Evolutionary conservation across 2,329 filamentous ascomycete species (phyloP), one percentile per base, ranked within the genome.

Genomic region (Nectriaceae sp.): DNA sequence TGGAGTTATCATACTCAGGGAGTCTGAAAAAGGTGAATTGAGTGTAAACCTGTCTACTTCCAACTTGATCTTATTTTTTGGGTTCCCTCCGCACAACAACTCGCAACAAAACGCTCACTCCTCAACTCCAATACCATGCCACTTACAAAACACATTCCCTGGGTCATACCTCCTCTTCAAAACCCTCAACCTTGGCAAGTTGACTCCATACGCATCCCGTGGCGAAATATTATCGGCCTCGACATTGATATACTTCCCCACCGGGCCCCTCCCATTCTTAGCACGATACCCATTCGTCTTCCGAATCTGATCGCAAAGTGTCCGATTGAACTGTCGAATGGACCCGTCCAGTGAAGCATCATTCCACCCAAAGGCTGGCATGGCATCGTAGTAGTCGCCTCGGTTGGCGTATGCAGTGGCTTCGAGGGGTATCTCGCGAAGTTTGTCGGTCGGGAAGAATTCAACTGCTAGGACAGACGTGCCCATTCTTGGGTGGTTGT

Each of bases 351-450:
- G 65, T 5, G 52, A 57, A 3, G 59, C 31, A 31, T 73, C 66
- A 2, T 66, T 65, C 75, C 75, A 78, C 11, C 68, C 65, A 22
- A 74, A 64, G 5, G 60, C 56, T 2, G 73, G 65, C 43, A 73
- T 62, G 2, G 70, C 70, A 40, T 78, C 75, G 51, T 74, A 74
- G 31, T 74, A 73, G 5, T 59, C 58, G 6, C 72, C 74, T 4
- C 76, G 68, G 50, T 73, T 75, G 3, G 74, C 71, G 47, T 75
- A 76, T 0, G 76, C 71, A 5, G 71, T 79, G 1, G 64, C 67
- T 3, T 63, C 51, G 1, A 65, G 53, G 0, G 64, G 56, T 4
- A 75, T 63, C n/a, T 65, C 56, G 2, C 65, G 63, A 20, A 73
- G 63, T 55, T 73, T 71, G 3, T 61, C 56, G 45, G 70, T 69